Percentiles rank a stretch among this genome's conserved stretches.
phyloP scores from a whole-genome alignment of 208 protist genomes.

The Leishmania major region DNA sequence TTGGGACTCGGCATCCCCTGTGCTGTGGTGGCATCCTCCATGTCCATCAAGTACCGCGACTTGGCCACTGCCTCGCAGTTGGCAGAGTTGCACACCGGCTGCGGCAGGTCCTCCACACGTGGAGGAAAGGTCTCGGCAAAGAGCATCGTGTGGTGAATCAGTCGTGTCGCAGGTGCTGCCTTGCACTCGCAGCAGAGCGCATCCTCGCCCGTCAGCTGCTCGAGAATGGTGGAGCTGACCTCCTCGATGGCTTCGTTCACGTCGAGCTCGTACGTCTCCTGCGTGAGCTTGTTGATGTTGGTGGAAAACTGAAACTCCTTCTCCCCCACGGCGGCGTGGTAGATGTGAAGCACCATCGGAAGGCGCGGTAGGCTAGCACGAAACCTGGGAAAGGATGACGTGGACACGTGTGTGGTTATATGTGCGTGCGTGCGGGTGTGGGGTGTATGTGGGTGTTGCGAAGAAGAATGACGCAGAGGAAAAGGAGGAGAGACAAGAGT shows the following conservation, averaged over 20 bases:
- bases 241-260: conserved; percentile 40
- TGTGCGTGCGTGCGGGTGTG: background rate
- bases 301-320: conserved; percentile 62
- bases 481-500: background rate
- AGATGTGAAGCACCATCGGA: conserved; percentile 56
- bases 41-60: conserved; percentile 47
- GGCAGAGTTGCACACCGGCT: conserved; percentile 42
- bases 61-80: conserved; percentile 40
- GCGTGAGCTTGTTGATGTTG: conserved; percentile 42
- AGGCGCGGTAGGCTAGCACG: background rate
- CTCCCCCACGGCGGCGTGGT: conserved; percentile 54
- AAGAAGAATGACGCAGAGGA: background rate
- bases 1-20: conserved; percentile 29
- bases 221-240: conserved; percentile 47
- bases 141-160: conserved; percentile 68
- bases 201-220: conserved; percentile 44
- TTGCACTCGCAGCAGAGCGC: conserved; percentile 47
- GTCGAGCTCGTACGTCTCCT: conserved; percentile 39
- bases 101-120: conserved; percentile 56
- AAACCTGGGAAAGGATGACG: background rate
- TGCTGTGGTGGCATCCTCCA: conserved; percentile 39
- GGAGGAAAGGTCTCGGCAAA: conserved; percentile 49
- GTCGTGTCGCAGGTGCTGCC: conserved; percentile 34
- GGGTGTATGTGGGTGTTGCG: background rate
- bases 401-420: background rate